These are phyloP conservation scores for Microdochium nivale DNA, from an alignment of 2,329 filamentous ascomycete genomes.

Conservation along the genomic window DNA sequence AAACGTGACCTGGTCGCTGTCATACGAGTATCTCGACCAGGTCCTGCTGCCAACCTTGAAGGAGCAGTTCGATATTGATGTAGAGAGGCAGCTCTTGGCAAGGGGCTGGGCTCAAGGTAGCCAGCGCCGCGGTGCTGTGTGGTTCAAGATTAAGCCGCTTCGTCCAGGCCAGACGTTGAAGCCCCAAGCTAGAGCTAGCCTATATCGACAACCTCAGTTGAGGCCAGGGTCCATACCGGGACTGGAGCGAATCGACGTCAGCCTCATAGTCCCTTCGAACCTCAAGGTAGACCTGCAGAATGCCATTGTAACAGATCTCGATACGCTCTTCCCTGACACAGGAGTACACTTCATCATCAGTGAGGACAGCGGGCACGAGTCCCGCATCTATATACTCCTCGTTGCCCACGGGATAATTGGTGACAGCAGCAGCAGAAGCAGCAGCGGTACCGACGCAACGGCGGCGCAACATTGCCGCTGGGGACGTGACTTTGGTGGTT, in stretches of 20 bases:
- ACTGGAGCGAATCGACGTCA: constrained; percentile 39
- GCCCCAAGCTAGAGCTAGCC: constrained; percentile 13
- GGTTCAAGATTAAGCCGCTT: constrained; percentile 35
- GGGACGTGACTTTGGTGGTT: constrained; percentile 39
- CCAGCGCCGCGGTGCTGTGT: constrained; percentile 29
- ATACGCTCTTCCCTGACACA: constrained; percentile 29
- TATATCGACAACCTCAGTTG: not conserved
- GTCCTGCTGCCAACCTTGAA: constrained; percentile 47
- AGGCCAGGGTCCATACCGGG: constrained; percentile 3
- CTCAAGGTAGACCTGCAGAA: constrained; percentile 32
- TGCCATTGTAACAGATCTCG: constrained; percentile 30
- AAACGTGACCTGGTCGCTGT: constrained; percentile 47
- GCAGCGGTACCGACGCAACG: not conserved
- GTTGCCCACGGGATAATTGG: constrained; percentile 40
- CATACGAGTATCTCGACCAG: constrained; percentile 56
- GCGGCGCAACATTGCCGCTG: constrained; percentile 26
- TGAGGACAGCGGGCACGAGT: constrained; percentile 42
- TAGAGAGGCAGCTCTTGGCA: constrained; percentile 32
- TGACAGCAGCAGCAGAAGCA: not conserved
- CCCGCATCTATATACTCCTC: constrained; percentile 46
- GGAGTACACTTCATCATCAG: constrained; percentile 34
- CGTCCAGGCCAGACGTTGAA: constrained; percentile 25
- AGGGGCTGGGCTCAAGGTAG: constrained; percentile 45
- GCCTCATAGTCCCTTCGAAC: constrained; percentile 37
- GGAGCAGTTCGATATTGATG: constrained; percentile 36